Percentiles rank a stretch among this genome's conserved stretches.
Evolutionary conservation across 768 basidiomycete genomes (phyloP).

Genomic region (Agaricus blazei): DNA sequence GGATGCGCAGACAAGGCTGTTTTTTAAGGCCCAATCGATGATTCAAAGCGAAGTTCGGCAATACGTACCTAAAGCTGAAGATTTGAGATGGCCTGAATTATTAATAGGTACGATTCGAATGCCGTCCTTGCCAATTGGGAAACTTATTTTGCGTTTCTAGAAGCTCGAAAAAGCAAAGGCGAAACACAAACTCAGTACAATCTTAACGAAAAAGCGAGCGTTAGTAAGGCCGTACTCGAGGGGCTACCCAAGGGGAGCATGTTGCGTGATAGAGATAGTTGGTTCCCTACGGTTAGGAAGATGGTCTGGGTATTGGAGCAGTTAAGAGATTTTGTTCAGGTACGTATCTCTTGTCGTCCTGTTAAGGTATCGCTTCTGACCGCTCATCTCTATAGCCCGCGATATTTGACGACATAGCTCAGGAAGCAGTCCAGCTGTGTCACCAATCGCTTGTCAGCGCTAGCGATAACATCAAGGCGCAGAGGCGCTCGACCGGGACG

Average conservation of each 20-base stretch:
- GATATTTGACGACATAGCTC: constrained; percentile 95
- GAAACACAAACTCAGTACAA: not conserved
- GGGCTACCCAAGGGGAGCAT: constrained; percentile 21
- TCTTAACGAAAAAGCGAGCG: constrained; percentile 56
- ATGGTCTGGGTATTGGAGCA: constrained; percentile 91
- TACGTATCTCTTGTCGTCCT: constrained; percentile 24
- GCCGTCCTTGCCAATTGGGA: not conserved
- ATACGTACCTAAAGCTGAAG: constrained; percentile 71
- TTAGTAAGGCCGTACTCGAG: constrained; percentile 41
- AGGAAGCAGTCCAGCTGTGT: constrained; percentile 84
- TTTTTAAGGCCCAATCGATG: constrained; percentile 93
- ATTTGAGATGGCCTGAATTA: constrained; percentile 84
- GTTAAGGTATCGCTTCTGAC: not conserved
- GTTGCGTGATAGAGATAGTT: constrained; percentile 72
- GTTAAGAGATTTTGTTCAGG: constrained; percentile 90
- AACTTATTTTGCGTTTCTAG: not conserved
- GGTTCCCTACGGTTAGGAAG: constrained; percentile 88
- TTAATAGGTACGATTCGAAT: constrained; percentile 53
- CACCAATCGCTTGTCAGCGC: constrained; percentile 75
- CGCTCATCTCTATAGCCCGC: constrained; percentile 52
- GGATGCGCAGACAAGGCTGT: constrained; percentile 92
- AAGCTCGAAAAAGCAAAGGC: not conserved
- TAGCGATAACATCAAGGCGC: constrained; percentile 54
- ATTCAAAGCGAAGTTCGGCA: constrained; percentile 86
- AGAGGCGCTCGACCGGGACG: constrained; percentile 40